A percentile compares a stretch with the other conserved stretches of the same genome.
phyloP scores from a whole-genome alignment of 495 filamentous ascomycete species.

The Rhypophila decipiens region DNA sequence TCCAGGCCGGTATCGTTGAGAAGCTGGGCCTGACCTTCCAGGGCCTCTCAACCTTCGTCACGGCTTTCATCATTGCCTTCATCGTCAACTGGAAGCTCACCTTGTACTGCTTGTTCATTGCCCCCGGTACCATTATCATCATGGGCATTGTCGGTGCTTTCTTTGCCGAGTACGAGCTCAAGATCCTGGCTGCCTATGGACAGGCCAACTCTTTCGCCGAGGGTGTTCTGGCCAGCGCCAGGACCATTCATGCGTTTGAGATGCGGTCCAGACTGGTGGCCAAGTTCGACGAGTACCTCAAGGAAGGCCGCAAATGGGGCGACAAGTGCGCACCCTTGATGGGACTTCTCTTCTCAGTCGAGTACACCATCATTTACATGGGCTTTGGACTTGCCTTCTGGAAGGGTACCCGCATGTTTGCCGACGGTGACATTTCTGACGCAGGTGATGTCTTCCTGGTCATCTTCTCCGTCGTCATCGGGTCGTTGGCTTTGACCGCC shows the following conservation, averaged over 20 bases:
- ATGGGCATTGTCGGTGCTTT: constrained; percentile 69
- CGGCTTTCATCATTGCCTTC: constrained; percentile 82
- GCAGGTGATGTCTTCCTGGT: constrained; percentile 61
- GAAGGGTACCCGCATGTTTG: constrained; percentile 79
- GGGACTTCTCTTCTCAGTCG: constrained; percentile 68
- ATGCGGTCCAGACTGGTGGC: constrained; percentile 81
- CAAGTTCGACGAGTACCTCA: constrained; percentile 73
- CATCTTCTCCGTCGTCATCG: constrained; percentile 82
- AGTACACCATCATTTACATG: constrained; percentile 78
- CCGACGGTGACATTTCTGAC: constrained; percentile 53
- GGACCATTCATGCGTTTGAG: constrained; percentile 88
- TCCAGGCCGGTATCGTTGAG: constrained; percentile 84
- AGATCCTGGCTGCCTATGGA: constrained; percentile 70
- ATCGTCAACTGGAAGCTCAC: constrained; percentile 81
- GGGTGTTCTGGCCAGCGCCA: constrained; percentile 88
- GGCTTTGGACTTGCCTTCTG: constrained; percentile 94
- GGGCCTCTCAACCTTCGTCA: constrained; percentile 72
- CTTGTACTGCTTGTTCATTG: constrained; percentile 69
- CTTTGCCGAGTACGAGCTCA: constrained; percentile 72
- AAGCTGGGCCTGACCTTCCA: constrained; percentile 73
- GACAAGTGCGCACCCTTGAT: constrained; percentile 63
- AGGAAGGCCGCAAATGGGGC: constrained; percentile 67
- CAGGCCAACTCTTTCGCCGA: constrained; percentile 84
- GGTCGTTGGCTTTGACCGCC: constrained; percentile 84
- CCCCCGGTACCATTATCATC: constrained; percentile 60